Base-by-base conservation (phyloP, 139 green algal species). In the Chlorella sp. region DNA sequence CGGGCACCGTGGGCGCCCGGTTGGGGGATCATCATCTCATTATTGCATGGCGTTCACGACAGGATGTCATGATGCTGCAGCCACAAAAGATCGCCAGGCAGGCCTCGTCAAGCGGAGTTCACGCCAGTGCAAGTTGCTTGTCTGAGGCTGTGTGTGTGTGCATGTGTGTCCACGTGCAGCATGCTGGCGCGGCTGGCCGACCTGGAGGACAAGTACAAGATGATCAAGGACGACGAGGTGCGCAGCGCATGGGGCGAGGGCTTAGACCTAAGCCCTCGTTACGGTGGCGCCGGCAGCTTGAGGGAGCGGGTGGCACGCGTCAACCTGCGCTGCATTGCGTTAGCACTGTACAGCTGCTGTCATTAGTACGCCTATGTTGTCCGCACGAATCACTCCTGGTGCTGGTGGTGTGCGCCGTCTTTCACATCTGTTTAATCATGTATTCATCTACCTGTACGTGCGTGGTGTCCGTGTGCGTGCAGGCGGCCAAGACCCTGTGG, bases 201-300 rank as follows among this genome's bases (percentile, higher is more conserved):
- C 29, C 69, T 80, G 33, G 29, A 69, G 4, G 74, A 75, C 23
- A 80, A 80, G 69, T 80, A 80, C 63, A 33, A 34, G 42, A 72
- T 75, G 50, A 62, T 63, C 49, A 65, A 35, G 29, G 31, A 64
- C 49, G 49, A 61, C 26, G 27, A 70, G 33, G 64, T 70, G n/a
- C 2, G 32, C 64, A 31, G 5, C 42, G 17, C 10, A 24, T 55
- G 10, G 42, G 42, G 10, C 42, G 10, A 55, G 10, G 10, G 42
- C 10, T 55, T 10, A 24, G 10, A 55, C 10, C 17, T 55, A 10
- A 55, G 10, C 42, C 42, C 10, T 55, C n/a, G n/a, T n/a, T n/a
- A n/a, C n/a, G n/a, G n/a, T n/a, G n/a, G n/a, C n/a, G n/a, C n/a
- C n/a, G n/a, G n/a, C n/a, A n/a, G n/a, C n/a, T n/a, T n/a, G n/a